Conservation (phyloP, 75 land plant genomes). For the Sequoia sempervirens region DNA sequence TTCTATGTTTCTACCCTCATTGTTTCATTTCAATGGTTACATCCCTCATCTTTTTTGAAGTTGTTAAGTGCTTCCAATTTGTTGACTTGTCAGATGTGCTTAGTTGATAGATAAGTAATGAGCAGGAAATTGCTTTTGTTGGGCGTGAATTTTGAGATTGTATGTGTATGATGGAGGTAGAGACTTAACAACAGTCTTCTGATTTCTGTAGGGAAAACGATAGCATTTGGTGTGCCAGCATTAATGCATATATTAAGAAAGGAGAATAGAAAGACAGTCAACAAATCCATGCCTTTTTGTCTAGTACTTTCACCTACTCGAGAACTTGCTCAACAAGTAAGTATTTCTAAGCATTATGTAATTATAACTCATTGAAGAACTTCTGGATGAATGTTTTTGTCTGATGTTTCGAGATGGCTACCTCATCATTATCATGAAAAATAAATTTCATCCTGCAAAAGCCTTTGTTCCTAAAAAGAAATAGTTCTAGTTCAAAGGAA, state of each 20-base stretch:
- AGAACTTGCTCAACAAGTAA: slow-evolving; percentile 86
- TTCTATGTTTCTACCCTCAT: background rate
- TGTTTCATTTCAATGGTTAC: background rate
- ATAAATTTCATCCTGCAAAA: background rate
- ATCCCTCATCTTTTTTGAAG: background rate
- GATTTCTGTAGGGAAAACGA: slow-evolving; percentile 62
- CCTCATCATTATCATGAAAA: background rate
- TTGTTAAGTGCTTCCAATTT: background rate
- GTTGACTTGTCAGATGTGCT: background rate
- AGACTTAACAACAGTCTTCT: background rate
- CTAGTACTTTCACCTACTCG: slow-evolving; percentile 94
- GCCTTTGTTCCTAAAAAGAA: background rate
- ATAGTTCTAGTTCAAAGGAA: background rate
- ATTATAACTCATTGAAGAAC: background rate
- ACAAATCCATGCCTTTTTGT: slow-evolving; percentile 47
- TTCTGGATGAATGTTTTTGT: background rate
- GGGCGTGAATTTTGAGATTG: background rate
- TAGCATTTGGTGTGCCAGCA: slow-evolving; percentile 96
- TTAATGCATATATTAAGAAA: slow-evolving; percentile 71
- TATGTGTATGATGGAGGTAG: background rate
- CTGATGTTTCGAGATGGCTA: background rate
- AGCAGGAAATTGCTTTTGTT: background rate
- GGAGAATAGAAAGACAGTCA: slow-evolving; percentile 26
- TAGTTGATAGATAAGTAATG: background rate
- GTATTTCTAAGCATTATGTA: slow-evolving; percentile 4